phyloP scores from a whole-genome alignment of 1,139 yeast species.

The Saccharomyces hybrid region DNA sequence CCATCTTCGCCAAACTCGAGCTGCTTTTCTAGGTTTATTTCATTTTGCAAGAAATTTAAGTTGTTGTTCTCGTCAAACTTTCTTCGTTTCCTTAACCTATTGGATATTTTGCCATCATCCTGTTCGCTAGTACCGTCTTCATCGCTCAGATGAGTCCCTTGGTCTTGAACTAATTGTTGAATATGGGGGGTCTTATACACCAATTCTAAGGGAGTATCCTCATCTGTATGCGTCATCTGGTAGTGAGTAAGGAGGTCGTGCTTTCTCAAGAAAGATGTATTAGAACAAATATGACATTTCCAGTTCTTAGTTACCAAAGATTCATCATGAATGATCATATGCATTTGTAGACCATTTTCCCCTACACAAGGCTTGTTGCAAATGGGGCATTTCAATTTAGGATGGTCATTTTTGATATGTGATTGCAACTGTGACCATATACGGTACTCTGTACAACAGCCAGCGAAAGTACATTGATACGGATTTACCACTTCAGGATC shows the following conservation, averaged over 20 bases:
- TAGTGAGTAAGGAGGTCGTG: constrained; percentile 41
- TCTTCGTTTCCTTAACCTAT: constrained; percentile 1
- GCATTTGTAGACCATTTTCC: constrained; percentile 58
- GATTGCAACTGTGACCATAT: constrained; percentile 72
- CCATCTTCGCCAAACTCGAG: constrained; percentile 20
- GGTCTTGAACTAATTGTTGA: background rate
- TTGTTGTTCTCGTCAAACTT: constrained; percentile 2
- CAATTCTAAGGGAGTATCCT: constrained; percentile 13
- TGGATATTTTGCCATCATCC: background rate
- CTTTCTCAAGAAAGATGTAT: constrained; percentile 36
- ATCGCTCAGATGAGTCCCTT: background rate
- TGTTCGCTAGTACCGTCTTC: background rate
- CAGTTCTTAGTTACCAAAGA: constrained; percentile 43
- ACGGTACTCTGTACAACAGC: constrained; percentile 53
- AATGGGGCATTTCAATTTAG: constrained; percentile 52
- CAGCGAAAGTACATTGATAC: constrained; percentile 55
- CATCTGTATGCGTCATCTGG: constrained; percentile 31
- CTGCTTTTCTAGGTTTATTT: constrained; percentile 11
- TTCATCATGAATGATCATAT: constrained; percentile 55
- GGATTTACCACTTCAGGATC: constrained; percentile 24
- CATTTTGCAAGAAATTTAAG: constrained; percentile 13
- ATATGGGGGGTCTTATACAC: constrained; percentile 4
- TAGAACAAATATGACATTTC: constrained; percentile 50
- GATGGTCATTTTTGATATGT: constrained; percentile 69
- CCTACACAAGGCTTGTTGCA: constrained; percentile 78